Conservation (phyloP, 441 rosid genomes). For the Adansonia gregorii region DNA sequence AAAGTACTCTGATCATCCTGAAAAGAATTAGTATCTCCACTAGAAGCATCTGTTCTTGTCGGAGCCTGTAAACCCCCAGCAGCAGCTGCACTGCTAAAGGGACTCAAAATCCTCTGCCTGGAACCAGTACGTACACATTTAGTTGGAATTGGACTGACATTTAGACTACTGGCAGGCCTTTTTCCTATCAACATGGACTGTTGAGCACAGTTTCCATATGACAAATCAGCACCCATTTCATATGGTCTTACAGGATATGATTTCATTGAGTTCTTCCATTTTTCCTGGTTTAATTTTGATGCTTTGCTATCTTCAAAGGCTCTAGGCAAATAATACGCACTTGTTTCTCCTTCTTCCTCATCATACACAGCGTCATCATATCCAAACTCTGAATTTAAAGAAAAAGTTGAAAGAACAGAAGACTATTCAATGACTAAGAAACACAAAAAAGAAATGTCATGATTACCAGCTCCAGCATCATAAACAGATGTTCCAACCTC, state of each 20-base stretch:
- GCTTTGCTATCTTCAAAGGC: slow-evolving; percentile 60
- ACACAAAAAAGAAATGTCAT: slow-evolving; percentile 21
- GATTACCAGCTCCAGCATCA: slow-evolving; percentile 75
- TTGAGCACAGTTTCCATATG: slow-evolving; percentile 57
- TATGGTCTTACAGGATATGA: slow-evolving; percentile 61
- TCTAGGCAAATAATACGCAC: slow-evolving; percentile 70
- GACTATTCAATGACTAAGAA: slow-evolving; percentile 29
- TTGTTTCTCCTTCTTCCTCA: slow-evolving; percentile 94
- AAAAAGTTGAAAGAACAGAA: slow-evolving; percentile 35
- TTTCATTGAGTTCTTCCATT: slow-evolving; percentile 50
- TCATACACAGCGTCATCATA: slow-evolving; percentile 58
- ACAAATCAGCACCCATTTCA: slow-evolving; percentile 63
- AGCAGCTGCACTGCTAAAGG: slow-evolving; percentile 63
- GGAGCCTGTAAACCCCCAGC: slow-evolving; percentile 56
- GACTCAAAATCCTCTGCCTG: slow-evolving; percentile 78
- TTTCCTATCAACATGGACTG: slow-evolving; percentile 59
- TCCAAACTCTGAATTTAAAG: slow-evolving; percentile 54
- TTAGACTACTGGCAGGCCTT: slow-evolving; percentile 68
- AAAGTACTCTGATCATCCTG: slow-evolving; percentile 93
- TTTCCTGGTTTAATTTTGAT: slow-evolving; percentile 59
- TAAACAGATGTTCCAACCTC: slow-evolving; percentile 81
- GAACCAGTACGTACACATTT: slow-evolving; percentile 91
- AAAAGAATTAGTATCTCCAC: slow-evolving; percentile 96
- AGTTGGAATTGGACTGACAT: slow-evolving; percentile 75
- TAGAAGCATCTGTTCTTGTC: slow-evolving; percentile 81